Percentiles rank a stretch among this genome's conserved stretches.
phyloP scores from a whole-genome alignment of 1,284 basidiomycete species.

The Athelia sp. region DNA sequence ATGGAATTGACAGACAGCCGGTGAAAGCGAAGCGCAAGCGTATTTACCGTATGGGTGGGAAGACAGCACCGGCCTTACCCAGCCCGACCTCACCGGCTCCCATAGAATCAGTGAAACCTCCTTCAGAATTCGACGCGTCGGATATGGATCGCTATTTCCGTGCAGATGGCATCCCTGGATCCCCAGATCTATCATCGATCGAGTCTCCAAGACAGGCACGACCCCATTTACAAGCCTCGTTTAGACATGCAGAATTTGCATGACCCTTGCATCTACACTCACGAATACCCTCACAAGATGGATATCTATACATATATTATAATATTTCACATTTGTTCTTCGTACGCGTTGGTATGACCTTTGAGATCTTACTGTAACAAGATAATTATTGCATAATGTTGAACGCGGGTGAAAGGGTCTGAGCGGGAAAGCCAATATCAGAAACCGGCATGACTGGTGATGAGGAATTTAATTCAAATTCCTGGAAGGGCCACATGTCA shows the following conservation, averaged over 20 bases:
- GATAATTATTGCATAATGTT: not conserved
- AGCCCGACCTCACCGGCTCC: slow-evolving; percentile 10
- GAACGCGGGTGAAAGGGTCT: not conserved
- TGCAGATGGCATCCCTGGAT: slow-evolving; percentile 28
- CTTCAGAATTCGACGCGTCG: slow-evolving; percentile 65
- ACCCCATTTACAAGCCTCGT: not conserved
- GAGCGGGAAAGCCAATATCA: not conserved
- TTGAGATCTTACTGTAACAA: not conserved
- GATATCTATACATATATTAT: no score
- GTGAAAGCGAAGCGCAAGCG: slow-evolving; percentile 78
- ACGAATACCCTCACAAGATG: not conserved
- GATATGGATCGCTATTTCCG: slow-evolving; percentile 80
- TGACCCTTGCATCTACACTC: not conserved
- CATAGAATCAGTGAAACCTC: slow-evolving; percentile 31
- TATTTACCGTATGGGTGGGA: slow-evolving; percentile 62
- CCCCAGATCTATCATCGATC: not conserved
- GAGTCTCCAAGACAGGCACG: not conserved
- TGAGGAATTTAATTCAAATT: not conserved
- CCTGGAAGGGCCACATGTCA: not conserved
- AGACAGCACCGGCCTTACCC: slow-evolving; percentile 18
- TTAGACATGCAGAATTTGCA: not conserved
- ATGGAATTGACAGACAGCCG: slow-evolving; percentile 38
- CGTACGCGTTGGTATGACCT: no score
- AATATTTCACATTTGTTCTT: no score
- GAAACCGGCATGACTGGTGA: not conserved